Evolutionary conservation across 179 eudicot species (phyloP).

Genomic region (Spergularia azorica): DNA sequence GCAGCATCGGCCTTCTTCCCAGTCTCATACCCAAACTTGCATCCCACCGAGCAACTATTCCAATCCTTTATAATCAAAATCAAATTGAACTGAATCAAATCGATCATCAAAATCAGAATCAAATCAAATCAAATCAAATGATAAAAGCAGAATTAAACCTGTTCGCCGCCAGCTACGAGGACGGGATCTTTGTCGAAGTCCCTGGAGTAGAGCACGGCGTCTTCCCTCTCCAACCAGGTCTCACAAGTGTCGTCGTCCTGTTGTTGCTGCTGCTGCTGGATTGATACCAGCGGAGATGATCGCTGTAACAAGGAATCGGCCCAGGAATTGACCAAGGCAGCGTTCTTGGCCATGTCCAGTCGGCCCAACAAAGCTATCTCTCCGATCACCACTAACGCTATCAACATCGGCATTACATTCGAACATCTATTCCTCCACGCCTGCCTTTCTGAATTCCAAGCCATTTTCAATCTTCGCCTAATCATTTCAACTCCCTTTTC

Average conservation of each 20-base stretch:
- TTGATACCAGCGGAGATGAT: slow-evolving; percentile 10
- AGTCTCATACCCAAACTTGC: slow-evolving; percentile 60
- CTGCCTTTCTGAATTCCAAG: too few relatives aligned
- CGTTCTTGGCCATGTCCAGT: slow-evolving; percentile 69
- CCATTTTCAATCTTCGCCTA: too few relatives aligned
- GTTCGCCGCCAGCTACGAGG: slow-evolving; percentile 50
- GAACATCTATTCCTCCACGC: slow-evolving; percentile 46
- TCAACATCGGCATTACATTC: slow-evolving; percentile 51
- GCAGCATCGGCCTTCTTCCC: slow-evolving; percentile 67
- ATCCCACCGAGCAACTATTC: slow-evolving; percentile 75
- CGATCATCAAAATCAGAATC: background rate
- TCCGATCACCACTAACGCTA: slow-evolving; percentile 67
- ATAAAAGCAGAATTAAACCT: slow-evolving; percentile 40
- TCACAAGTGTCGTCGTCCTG: slow-evolving; percentile 43
- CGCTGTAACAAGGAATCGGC: slow-evolving; percentile 63
- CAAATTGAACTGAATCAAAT: background rate
- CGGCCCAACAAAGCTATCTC: slow-evolving; percentile 72
- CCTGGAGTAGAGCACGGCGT: slow-evolving; percentile 60
- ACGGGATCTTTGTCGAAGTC: slow-evolving; percentile 71
- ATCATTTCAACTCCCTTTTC: too few relatives aligned
- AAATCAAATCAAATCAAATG: background rate
- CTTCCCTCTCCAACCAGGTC: slow-evolving; percentile 74
- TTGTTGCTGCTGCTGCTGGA: too few relatives aligned
- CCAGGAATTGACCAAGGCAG: slow-evolving; percentile 62
- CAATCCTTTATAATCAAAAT: slow-evolving; percentile 48